phyloP scores from a whole-genome alignment of 441 rosid species.

The Brassica balearica region DNA sequence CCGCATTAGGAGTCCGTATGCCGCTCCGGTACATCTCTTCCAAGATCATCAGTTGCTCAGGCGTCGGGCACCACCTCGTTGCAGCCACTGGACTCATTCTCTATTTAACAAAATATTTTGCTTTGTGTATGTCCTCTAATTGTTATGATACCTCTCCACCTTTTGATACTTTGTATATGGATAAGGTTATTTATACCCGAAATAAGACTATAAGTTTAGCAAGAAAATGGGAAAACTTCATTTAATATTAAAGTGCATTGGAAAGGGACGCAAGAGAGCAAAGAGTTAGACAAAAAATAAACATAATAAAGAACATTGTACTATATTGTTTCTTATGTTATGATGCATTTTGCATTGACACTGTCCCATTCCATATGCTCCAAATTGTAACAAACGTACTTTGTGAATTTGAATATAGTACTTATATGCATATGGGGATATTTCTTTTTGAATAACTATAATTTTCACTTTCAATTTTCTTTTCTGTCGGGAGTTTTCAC shows the following conservation, averaged over 20 bases:
- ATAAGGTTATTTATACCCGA: conserved; percentile 27
- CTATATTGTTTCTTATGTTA: conserved; percentile 33
- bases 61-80: conserved; percentile 95
- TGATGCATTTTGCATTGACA: conserved; percentile 30
- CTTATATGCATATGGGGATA: conserved; percentile 26
- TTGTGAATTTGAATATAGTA: conserved; percentile 15
- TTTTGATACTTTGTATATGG: conserved; percentile 3
- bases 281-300: conserved; percentile 41
- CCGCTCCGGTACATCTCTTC: conserved; percentile 88
- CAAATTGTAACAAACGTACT: conserved; percentile 28
- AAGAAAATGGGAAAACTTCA: conserved; percentile 18
- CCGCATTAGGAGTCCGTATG: conserved; percentile 77
- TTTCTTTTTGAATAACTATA: conserved; percentile 29
- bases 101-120: neutral
- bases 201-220: conserved; percentile 24
- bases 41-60: conserved; percentile 87
- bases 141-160: neutral
- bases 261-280: conserved; percentile 46
- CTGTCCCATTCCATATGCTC: conserved; percentile 31
- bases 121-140: conserved; percentile 6
- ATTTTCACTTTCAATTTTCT: conserved; percentile 31
- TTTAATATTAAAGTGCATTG: conserved; percentile 21
- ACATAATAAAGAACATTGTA: conserved; percentile 43
- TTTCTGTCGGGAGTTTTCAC: conserved; percentile 37
- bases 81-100: conserved; percentile 74